Conservation (phyloP, 495 filamentous ascomycete genomes). For the Penicillium subrubescens region DNA sequence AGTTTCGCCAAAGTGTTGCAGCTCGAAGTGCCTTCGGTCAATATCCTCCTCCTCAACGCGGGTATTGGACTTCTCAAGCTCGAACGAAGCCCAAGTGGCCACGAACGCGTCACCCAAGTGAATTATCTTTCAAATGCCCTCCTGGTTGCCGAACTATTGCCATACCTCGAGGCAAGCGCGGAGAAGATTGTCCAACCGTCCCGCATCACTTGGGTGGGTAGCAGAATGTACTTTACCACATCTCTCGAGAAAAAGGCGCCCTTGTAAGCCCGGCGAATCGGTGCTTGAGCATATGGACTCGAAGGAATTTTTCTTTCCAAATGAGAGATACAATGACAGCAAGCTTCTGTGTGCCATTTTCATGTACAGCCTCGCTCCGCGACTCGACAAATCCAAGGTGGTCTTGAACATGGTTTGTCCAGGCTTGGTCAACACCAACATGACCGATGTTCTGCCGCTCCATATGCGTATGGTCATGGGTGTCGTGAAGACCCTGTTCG, state of each 20-base stretch:
- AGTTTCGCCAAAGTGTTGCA: constrained; percentile 25
- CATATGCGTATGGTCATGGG: background rate
- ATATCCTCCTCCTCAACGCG: constrained; percentile 40
- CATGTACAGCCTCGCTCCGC: no score
- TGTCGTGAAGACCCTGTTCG: background rate
- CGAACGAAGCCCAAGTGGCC: constrained; percentile 28
- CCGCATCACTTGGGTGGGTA: constrained; percentile 38
- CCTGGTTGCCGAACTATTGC: constrained; percentile 33
- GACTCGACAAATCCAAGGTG: no score
- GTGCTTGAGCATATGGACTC: constrained; percentile 33
- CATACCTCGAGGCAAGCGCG: constrained; percentile 29
- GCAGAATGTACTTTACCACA: constrained; percentile 20
- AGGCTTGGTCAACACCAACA: no score
- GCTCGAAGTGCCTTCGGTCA: constrained; percentile 19
- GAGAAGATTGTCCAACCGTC: constrained; percentile 20
- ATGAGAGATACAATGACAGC: constrained; percentile 29
- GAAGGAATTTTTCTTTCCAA: constrained; percentile 16
- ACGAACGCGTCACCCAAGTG: constrained; percentile 35
- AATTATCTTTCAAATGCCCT: constrained; percentile 40
- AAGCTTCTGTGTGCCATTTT: constrained; percentile 29
- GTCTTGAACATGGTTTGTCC: no score
- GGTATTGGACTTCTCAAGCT: constrained; percentile 27
- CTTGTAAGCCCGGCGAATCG: constrained; percentile 9
- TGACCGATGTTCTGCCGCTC: background rate
- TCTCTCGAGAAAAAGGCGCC: constrained; percentile 19